phyloP scores from a whole-genome alignment of 495 filamentous ascomycete species.

The Aspergillus panamensis region DNA sequence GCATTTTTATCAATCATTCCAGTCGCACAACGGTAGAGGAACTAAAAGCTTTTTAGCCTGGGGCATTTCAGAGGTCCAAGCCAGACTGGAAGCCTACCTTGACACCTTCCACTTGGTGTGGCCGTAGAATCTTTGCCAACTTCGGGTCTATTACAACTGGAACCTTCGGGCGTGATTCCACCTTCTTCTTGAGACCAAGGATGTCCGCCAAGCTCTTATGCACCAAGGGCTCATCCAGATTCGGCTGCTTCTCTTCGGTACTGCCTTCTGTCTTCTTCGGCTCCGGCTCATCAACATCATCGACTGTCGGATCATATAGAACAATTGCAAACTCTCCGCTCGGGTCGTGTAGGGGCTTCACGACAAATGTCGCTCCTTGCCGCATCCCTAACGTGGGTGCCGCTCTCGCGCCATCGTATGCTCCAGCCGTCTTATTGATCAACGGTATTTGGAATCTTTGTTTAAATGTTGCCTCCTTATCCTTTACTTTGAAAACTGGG shows the following conservation, averaged over 20 bases:
- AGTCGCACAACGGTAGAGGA: conserved; percentile 90
- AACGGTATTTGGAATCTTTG: conserved; percentile 83
- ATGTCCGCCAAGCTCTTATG: conserved; percentile 97
- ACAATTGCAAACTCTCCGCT: conserved; percentile 96
- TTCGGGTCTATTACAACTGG: conserved; percentile 96
- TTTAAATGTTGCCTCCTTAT: conserved; percentile 77
- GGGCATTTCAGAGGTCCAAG: not conserved
- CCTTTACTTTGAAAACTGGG: conserved; percentile 83
- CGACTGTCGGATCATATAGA: conserved; percentile 89
- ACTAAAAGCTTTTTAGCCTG: conserved; percentile 38
- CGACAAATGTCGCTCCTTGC: conserved; percentile 78
- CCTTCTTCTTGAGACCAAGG: conserved; percentile 86
- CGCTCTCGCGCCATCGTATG: conserved; percentile 72
- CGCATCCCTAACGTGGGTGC: conserved; percentile 85
- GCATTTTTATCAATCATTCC: conserved; percentile 91
- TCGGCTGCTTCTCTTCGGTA: conserved; percentile 49
- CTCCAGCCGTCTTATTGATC: conserved; percentile 68
- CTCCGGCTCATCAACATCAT: conserved; percentile 65
- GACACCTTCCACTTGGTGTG: conserved; percentile 97
- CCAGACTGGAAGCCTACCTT: conserved; percentile 49
- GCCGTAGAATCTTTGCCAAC: conserved; percentile 85
- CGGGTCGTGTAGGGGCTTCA: conserved; percentile 90
- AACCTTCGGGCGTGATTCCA: conserved; percentile 76
- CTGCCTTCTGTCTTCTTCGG: conserved; percentile 47
- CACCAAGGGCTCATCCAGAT: conserved; percentile 75